Evolutionary conservation across 179 eudicot species (phyloP).

Genomic region (Patellifolia procumbens): DNA sequence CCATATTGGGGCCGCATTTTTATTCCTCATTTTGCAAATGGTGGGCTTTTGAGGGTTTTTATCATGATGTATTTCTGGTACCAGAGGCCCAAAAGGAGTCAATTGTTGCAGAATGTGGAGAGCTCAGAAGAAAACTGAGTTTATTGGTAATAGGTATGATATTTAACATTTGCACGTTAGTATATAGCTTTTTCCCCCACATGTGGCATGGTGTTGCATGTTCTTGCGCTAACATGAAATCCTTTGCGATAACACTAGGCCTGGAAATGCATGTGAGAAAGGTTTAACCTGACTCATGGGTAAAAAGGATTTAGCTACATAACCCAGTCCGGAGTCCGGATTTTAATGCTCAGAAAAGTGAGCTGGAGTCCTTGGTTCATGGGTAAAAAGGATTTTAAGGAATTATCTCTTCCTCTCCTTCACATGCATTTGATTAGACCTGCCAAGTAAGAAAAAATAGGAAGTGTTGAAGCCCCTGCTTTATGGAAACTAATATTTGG

Average conservation of each 20-base stretch:
- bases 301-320: not conserved
- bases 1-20: conserved; percentile 83
- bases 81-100: conserved; percentile 38
- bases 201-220: not conserved
- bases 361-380: not conserved
- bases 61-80: conserved; percentile 59
- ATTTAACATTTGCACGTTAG: not conserved
- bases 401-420: not conserved
- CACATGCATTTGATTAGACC: not conserved
- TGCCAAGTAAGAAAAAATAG: not conserved
- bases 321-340: not conserved
- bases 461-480: too few relatives aligned
- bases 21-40: conserved; percentile 84
- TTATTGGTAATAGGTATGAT: conserved; percentile 1
- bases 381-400: not conserved
- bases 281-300: not conserved
- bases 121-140: conserved; percentile 21
- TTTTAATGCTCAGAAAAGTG: not conserved
- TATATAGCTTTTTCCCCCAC: not conserved
- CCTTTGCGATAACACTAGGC: not conserved
- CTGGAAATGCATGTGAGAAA: not conserved
- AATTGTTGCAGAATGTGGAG: conserved; percentile 20
- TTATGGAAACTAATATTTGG: too few relatives aligned
- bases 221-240: not conserved
- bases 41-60: conserved; percentile 63